phyloP scores from a whole-genome alignment of 257 asterid species.

The Linderniella brevidens region DNA sequence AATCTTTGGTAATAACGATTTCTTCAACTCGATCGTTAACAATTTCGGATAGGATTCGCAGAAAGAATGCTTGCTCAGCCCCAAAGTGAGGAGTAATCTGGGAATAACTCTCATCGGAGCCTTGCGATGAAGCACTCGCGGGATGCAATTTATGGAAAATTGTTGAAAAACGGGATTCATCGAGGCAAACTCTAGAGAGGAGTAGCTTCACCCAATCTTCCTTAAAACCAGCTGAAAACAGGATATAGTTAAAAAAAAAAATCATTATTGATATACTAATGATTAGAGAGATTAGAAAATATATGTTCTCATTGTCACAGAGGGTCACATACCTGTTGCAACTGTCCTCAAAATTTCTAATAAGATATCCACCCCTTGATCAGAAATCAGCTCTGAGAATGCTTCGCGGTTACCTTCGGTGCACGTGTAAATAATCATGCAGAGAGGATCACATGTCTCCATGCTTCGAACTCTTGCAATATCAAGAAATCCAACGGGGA shows the following conservation, averaged over 20 bases:
- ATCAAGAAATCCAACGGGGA: slow-evolving; percentile 32
- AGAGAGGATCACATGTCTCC: slow-evolving; percentile 62
- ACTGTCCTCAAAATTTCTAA: slow-evolving; percentile 37
- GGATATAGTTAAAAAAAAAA: slow-evolving; percentile 1
- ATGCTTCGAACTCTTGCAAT: slow-evolving; percentile 35
- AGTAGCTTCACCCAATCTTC: slow-evolving; percentile 58
- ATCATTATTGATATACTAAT: neutral
- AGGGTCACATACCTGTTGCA: slow-evolving; percentile 26
- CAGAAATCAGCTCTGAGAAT: slow-evolving; percentile 24
- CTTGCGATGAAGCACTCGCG: slow-evolving; percentile 6
- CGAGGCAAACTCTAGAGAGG: slow-evolving; percentile 43
- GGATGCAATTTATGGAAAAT: slow-evolving; percentile 32
- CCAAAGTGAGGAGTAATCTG: slow-evolving; percentile 15
- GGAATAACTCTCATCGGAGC: slow-evolving; percentile 9
- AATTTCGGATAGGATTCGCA: slow-evolving; percentile 39
- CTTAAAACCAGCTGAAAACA: slow-evolving; percentile 44
- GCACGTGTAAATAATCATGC: slow-evolving; percentile 66
- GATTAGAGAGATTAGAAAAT: neutral
- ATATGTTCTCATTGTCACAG: neutral
- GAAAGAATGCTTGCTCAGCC: slow-evolving; percentile 34
- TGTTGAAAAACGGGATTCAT: slow-evolving; percentile 20
- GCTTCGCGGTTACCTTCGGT: slow-evolving; percentile 20
- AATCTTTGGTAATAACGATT: slow-evolving; percentile 20
- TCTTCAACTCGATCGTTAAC: slow-evolving; percentile 31
- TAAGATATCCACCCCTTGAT: slow-evolving; percentile 28